Conservation (phyloP, 306 rosid species). For the Fragaria ananassa region DNA sequence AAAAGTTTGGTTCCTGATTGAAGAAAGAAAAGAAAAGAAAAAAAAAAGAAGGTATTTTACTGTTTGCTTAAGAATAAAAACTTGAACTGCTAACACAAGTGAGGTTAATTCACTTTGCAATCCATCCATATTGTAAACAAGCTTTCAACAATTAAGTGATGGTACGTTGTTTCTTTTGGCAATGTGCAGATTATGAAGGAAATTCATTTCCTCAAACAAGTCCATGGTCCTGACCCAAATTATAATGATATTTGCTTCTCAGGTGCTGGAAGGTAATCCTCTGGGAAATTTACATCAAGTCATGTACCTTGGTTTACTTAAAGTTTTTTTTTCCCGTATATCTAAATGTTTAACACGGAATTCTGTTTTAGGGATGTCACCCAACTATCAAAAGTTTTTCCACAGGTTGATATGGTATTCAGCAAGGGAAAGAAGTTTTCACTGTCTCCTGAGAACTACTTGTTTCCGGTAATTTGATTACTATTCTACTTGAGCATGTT, state of each 20-base stretch:
- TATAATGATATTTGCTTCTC: slow-evolving; percentile 47
- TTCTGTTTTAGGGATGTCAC: slow-evolving; percentile 36
- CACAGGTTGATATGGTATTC: slow-evolving; percentile 45
- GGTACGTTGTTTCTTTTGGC: background rate
- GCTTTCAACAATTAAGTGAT: slow-evolving; percentile 9
- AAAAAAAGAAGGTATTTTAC: background rate
- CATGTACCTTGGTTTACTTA: slow-evolving; percentile 7
- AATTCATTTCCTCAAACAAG: slow-evolving; percentile 32
- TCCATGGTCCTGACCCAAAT: slow-evolving; percentile 47
- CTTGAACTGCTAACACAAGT: background rate
- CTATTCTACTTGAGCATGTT: slow-evolving; percentile 11
- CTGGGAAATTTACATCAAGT: background rate
- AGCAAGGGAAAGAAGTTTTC: slow-evolving; percentile 35
- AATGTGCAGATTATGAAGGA: slow-evolving; percentile 34
- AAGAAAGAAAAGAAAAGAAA: background rate
- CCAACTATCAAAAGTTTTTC: slow-evolving; percentile 36
- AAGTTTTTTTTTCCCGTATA: background rate
- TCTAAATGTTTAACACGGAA: slow-evolving; percentile 11
- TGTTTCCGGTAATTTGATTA: slow-evolving; percentile 42
- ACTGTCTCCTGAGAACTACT: slow-evolving; percentile 44
- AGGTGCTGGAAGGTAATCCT: slow-evolving; percentile 50
- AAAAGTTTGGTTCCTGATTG: background rate
- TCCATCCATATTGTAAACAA: background rate
- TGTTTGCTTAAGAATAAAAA: background rate
- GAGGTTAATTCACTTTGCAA: slow-evolving; percentile 1